phyloP scores from a whole-genome alignment of 2,329 filamentous ascomycete species.

The Lecanicillium sp. region DNA sequence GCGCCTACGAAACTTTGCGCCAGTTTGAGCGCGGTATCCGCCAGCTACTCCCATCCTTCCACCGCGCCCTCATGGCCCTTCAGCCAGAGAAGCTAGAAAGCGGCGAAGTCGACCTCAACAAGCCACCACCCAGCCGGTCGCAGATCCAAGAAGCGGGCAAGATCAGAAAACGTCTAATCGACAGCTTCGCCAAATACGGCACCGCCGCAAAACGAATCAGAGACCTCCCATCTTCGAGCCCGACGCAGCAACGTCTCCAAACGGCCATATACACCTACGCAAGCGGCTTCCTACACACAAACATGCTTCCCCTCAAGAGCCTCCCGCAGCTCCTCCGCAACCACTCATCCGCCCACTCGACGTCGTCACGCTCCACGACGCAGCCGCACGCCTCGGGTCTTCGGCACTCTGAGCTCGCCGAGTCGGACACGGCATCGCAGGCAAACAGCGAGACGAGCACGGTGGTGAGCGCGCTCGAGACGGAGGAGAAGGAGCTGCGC shows the following conservation, averaged over 20 bases:
- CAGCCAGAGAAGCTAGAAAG: conserved; percentile 45
- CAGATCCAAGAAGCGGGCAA: conserved; percentile 83
- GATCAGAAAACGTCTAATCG: conserved; percentile 80
- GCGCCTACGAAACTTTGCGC: conserved; percentile 72
- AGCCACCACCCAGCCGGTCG: conserved; percentile 43
- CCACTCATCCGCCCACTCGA: conserved; percentile 21
- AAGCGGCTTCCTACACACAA: conserved; percentile 74
- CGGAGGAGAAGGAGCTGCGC: conserved; percentile 73
- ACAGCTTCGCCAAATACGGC: conserved; percentile 85
- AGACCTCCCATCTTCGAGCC: conserved; percentile 65
- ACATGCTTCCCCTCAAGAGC: conserved; percentile 82
- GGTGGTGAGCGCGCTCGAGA: conserved; percentile 56
- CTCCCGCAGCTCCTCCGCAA: conserved; percentile 57
- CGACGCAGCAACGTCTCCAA: conserved; percentile 68
- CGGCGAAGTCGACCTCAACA: conserved; percentile 27
- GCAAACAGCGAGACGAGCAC: conserved; percentile 44
- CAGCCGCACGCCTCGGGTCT: conserved; percentile 29
- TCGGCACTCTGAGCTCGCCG: conserved; percentile 39
- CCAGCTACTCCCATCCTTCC: conserved; percentile 74
- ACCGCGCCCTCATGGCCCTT: conserved; percentile 63
- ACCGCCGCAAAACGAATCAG: conserved; percentile 72
- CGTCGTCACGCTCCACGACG: conserved; percentile 20
- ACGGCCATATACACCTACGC: conserved; percentile 77
- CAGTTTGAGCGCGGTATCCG: conserved; percentile 87
- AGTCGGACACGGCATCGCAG: conserved; percentile 37